Evolutionary conservation across 163 green algal species (phyloP), one percentile per base, ranked within the genome.

Genomic region (Picocystis sp.): DNA sequence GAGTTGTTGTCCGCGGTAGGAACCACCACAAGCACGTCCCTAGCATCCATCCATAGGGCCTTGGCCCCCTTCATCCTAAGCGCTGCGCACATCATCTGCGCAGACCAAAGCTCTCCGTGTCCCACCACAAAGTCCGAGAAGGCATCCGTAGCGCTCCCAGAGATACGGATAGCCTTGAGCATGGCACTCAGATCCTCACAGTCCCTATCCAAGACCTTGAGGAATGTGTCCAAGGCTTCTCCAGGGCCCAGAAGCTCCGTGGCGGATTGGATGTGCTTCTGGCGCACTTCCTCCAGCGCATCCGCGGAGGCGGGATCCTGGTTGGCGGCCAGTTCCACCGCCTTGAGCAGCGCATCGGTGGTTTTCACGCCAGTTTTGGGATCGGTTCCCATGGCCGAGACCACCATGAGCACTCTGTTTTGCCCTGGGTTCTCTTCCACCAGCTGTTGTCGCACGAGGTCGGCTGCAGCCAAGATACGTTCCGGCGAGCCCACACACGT

Each of bases 121-220:
- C 89, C 89, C 19, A 96, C 87, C 24, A 98, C 81, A 67, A 87
- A 96, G 64, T 98, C 89, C 2, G 77, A 78, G 72, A 96, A 96
- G 0, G 79, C 69, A 2, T 95, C 82, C 2, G 83, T 92, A 22
- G 79, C 74, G 57, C 85, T 85, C 22, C 83, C 85, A 14, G 83
- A 29, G 24, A 47, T 95, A 58, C 68, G 82, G 51, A 98, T 95
- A 35, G 89, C 87, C 24, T 88, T 75, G 41, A 96, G 75, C 83
- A 95, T 95, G 49, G 84, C 74, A 58, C 83, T 89, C 11, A 97
- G 68, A 70, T 96, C 50, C 82, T 67, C 38, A 97, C 72, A 15
- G 48, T 53, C 1, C 61, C 56, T 29, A 89, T 79, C 70, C 2
- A 65, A 54, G 21, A 24, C 53, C 44, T 50, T 24, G 44, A 24